Evolutionary conservation across 805 yeast species (phyloP).

Genomic region (Pichia phayaonensis): DNA sequence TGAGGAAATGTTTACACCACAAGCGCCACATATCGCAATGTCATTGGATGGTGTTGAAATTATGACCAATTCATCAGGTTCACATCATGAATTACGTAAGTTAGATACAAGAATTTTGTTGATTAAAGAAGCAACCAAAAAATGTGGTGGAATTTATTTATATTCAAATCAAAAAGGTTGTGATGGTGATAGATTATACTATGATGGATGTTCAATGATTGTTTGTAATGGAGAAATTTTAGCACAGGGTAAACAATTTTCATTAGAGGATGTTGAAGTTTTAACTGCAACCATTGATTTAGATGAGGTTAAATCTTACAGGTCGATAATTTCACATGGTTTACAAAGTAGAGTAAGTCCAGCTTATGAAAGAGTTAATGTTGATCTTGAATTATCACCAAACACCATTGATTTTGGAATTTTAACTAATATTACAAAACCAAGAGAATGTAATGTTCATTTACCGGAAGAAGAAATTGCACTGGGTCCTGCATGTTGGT

Average conservation of each 20-base stretch:
- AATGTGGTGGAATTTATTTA: conserved; percentile 93
- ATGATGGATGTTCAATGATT: conserved; percentile 95
- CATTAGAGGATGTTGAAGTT: conserved; percentile 88
- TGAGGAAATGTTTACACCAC: conserved; percentile 95
- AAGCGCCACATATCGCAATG: conserved; percentile 88
- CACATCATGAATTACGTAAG: conserved; percentile 95
- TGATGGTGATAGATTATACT: conserved; percentile 94
- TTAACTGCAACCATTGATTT: conserved; percentile 90
- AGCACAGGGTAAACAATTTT: conserved; percentile 90
- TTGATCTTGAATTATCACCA: conserved; percentile 63
- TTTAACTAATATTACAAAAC: conserved; percentile 46
- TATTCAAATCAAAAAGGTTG: conserved; percentile 96
- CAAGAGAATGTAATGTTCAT: conserved; percentile 52
- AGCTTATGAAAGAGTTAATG: conserved; percentile 47
- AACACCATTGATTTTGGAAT: conserved; percentile 53
- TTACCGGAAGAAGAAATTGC: conserved; percentile 95
- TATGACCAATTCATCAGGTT: conserved; percentile 90
- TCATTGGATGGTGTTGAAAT: conserved; percentile 96
- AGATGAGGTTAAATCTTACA: conserved; percentile 81
- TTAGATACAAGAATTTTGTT: conserved; percentile 76
- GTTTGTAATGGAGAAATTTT: conserved; percentile 87
- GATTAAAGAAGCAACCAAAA: conserved; percentile 86
- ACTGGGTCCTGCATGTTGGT: conserved; percentile 98
- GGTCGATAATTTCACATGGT: conserved; percentile 68
- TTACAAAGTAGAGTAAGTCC: conserved; percentile 49